Evolutionary conservation across 1,139 yeast genomes (phyloP).

Genomic region (Diutina siamensis): DNA sequence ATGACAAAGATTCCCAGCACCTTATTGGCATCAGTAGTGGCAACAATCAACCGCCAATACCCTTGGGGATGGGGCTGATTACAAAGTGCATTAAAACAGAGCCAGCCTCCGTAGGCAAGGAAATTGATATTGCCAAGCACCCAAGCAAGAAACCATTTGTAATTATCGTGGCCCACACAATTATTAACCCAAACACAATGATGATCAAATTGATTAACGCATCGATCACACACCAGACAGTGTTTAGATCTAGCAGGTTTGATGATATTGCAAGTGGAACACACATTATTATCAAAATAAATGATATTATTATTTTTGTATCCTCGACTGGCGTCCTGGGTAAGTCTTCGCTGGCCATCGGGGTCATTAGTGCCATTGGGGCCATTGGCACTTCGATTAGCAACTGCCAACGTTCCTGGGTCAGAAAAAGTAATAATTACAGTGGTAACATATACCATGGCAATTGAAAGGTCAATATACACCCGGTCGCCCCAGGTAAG

Average conservation of each 20-base stretch:
- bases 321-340: too few relatives aligned
- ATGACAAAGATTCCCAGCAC: constrained; percentile 41
- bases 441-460: constrained; percentile 24
- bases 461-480: constrained; percentile 21
- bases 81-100: constrained; percentile 24
- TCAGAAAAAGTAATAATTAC: constrained; percentile 35
- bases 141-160: constrained; percentile 56
- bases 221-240: constrained; percentile 60
- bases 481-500: constrained; percentile 5
- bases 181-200: constrained; percentile 95
- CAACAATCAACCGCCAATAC: constrained; percentile 18
- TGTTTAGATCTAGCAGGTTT: constrained; percentile 90
- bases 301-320: constrained; percentile 45
- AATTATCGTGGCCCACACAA: constrained; percentile 75
- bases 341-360: not conserved
- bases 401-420: too few relatives aligned
- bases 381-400: too few relatives aligned
- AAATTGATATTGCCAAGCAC: constrained; percentile 44
- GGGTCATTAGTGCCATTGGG: not conserved
- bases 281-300: constrained; percentile 28
- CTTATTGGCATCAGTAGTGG: constrained; percentile 24
- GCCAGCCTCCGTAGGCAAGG: constrained; percentile 47
- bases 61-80: not conserved
- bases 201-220: constrained; percentile 70
- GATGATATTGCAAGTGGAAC: constrained; percentile 49